Percentiles rank a stretch among this genome's conserved stretches.
Conservation (phyloP, 495 filamentous ascomycete genomes). For the Podospora pseudocomata region DNA sequence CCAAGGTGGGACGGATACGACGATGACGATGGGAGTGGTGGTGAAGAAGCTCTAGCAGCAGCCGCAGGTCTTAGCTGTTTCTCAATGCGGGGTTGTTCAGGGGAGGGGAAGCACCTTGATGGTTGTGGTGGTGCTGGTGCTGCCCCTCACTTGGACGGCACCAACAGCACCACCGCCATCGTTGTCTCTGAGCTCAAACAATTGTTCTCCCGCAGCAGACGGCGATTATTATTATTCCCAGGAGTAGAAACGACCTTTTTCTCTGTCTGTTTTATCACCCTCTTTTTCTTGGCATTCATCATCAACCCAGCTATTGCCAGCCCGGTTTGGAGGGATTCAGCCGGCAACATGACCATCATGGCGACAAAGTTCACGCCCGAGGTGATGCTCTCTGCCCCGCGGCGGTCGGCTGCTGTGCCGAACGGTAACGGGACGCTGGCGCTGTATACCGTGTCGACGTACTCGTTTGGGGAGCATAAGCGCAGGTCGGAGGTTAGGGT, state of each 20-base stretch:
- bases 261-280: neutral
- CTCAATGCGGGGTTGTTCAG: neutral
- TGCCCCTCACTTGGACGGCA: neutral
- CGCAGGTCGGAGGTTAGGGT: constrained; percentile 72
- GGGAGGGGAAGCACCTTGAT: neutral
- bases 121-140: too few relatives aligned
- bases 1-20: neutral
- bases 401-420: constrained; percentile 71
- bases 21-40: too few relatives aligned
- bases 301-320: neutral
- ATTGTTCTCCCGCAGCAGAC: neutral
- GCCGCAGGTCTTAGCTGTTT: neutral
- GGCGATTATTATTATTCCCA: neutral
- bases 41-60: neutral
- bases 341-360: constrained; percentile 56
- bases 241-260: neutral
- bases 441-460: constrained; percentile 70
- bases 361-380: constrained; percentile 71
- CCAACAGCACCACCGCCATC: neutral
- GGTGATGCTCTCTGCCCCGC: constrained; percentile 80
- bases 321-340: neutral
- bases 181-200: neutral
- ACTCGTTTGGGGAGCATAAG: constrained; percentile 77
- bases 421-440: constrained; percentile 66
- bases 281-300: neutral